These are phyloP conservation scores for Mycena chlorophos DNA, from an alignment of 768 basidiomycete genomes.

Conservation along the genomic window DNA sequence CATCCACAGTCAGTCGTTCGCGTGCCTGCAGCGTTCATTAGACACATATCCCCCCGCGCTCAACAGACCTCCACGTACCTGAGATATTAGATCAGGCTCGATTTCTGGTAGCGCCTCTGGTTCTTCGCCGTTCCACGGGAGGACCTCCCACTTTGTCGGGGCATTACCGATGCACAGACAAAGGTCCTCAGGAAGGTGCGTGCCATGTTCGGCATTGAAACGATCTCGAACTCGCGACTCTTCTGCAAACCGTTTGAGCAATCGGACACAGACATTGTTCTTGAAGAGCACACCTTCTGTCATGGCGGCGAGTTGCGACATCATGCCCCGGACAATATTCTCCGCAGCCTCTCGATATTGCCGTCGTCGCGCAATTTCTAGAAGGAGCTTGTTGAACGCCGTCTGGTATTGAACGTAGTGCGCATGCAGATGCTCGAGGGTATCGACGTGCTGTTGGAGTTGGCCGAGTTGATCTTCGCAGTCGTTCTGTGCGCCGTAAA, in stretches of 20 bases:
- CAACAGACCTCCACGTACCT: conserved; percentile 37
- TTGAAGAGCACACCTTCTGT: conserved; percentile 51
- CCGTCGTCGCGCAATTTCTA: conserved; percentile 70
- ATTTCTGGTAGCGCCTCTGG: conserved; percentile 64
- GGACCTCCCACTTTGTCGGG: conserved; percentile 72
- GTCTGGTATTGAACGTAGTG: conserved; percentile 69
- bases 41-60: background rate
- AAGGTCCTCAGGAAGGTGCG: conserved; percentile 74
- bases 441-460: conserved; percentile 61
- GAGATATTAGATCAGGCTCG: conserved; percentile 54
- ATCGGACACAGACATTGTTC: background rate
- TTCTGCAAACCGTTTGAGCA: conserved; percentile 44
- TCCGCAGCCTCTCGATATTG: conserved; percentile 68
- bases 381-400: conserved; percentile 70
- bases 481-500: conserved; percentile 50
- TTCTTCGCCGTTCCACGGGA: conserved; percentile 54
- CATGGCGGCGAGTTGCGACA: conserved; percentile 62
- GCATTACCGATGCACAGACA: conserved; percentile 75
- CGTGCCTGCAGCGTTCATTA: conserved; percentile 3
- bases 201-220: conserved; percentile 75
- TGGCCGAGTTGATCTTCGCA: conserved; percentile 53
- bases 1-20: conserved; percentile 1
- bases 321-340: conserved; percentile 65
- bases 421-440: conserved; percentile 63
- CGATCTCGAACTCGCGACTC: conserved; percentile 62